Evolutionary conservation across 2,329 filamentous ascomycete genomes (phyloP).

Genomic region (Phialemoniopsis sp.): DNA sequence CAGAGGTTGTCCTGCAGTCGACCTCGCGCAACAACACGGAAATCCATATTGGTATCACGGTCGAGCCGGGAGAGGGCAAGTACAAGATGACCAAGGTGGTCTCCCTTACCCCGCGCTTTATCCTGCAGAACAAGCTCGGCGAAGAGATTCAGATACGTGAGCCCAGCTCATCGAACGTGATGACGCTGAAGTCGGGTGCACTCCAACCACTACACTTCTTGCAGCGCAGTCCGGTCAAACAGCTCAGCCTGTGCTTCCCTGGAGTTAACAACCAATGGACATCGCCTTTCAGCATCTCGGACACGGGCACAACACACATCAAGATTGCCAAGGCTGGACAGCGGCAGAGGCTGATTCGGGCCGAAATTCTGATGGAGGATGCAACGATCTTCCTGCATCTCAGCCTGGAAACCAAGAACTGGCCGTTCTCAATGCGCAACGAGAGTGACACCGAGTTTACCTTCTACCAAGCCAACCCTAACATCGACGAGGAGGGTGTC

Average conservation of each 20-base stretch:
- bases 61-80: constrained; percentile 90
- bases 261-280: constrained; percentile 97
- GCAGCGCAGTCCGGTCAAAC: constrained; percentile 77
- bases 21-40: constrained; percentile 62
- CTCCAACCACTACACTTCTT: constrained; percentile 87
- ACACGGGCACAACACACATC: constrained; percentile 86
- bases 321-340: constrained; percentile 90
- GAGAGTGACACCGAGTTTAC: constrained; percentile 96
- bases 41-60: constrained; percentile 85
- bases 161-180: constrained; percentile 82
- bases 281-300: constrained; percentile 94
- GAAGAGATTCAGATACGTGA: constrained; percentile 90
- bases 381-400: constrained; percentile 92
- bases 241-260: constrained; percentile 87
- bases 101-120: constrained; percentile 85
- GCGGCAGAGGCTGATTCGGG: constrained; percentile 79
- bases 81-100: constrained; percentile 97
- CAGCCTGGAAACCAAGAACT: constrained; percentile 86
- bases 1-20: constrained; percentile 80
- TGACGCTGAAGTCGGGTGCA: constrained; percentile 72
- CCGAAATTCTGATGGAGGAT: constrained; percentile 88
- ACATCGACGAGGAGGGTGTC: constrained; percentile 82
- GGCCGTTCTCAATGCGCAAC: constrained; percentile 98
- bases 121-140: constrained; percentile 86
- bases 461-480: constrained; percentile 93